phyloP scores from a whole-genome alignment of 495 filamentous ascomycete genomes.

The Podospora comata region DNA sequence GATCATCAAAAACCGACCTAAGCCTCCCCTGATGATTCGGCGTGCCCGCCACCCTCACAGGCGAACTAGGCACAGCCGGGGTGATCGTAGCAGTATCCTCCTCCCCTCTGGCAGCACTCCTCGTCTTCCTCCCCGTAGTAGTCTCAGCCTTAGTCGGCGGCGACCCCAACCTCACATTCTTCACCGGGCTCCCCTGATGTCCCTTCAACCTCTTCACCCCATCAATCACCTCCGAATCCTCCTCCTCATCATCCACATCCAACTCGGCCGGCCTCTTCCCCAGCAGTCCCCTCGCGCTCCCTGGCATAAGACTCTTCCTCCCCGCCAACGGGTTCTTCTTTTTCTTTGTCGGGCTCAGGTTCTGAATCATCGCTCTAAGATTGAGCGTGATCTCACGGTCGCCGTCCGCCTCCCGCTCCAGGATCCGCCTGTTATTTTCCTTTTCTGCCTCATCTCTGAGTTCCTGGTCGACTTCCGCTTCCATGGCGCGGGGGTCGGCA shows the following conservation, averaged over 20 bases:
- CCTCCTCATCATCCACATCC: constrained; percentile 56
- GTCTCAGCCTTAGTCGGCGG: constrained; percentile 64
- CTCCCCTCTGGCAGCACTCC: constrained; percentile 42
- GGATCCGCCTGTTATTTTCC: constrained; percentile 55
- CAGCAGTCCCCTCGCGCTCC: constrained; percentile 68
- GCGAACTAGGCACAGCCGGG: constrained; percentile 46
- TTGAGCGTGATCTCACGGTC: constrained; percentile 60
- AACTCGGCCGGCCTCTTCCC: constrained; percentile 68
- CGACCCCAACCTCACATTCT: constrained; percentile 64
- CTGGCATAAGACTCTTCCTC: constrained; percentile 74
- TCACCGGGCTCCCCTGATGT: constrained; percentile 72
- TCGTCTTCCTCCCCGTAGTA: constrained; percentile 54
- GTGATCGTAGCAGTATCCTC: constrained; percentile 27
- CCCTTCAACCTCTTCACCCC: constrained; percentile 68
- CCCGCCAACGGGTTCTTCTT: constrained; percentile 66
- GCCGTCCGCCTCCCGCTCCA: constrained; percentile 49
- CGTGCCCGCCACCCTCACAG: constrained; percentile 50
- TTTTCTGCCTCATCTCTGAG: constrained; percentile 60
- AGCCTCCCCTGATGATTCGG: constrained; percentile 47
- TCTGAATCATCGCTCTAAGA: constrained; percentile 73
- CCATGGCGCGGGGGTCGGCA: constrained; percentile 63
- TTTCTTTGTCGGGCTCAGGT: constrained; percentile 72
- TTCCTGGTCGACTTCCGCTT: constrained; percentile 66
- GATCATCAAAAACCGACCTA: constrained; percentile 43
- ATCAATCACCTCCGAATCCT: constrained; percentile 59